Conservation (phyloP, 139 green algal species). For the Chlorella vulgaris region DNA sequence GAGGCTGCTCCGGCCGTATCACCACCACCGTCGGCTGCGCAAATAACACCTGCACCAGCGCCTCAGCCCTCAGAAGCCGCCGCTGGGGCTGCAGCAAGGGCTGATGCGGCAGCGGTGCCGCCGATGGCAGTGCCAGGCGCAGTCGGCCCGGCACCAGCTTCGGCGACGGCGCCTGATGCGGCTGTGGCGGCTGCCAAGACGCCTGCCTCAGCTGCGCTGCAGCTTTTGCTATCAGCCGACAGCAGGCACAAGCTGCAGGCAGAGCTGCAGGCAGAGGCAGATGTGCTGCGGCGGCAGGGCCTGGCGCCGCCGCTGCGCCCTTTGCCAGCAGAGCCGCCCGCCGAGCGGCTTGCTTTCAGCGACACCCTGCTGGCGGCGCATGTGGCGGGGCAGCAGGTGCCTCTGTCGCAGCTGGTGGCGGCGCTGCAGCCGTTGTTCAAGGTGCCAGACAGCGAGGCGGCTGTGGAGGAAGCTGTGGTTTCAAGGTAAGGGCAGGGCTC, state of each 20-base stretch:
- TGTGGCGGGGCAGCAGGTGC: constrained; percentile 46
- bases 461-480: constrained; percentile 40
- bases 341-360: constrained; percentile 10
- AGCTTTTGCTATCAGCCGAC: neutral
- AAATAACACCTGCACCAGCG: neutral
- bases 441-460: constrained; percentile 1
- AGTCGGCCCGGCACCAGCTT: no score
- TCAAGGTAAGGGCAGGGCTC: no score
- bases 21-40: neutral
- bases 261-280: constrained; percentile 25
- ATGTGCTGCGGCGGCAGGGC: neutral
- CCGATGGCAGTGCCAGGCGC: no score
- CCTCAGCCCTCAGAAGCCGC: no score
- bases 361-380: constrained; percentile 37
- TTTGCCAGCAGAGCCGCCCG: constrained; percentile 1
- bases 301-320: constrained; percentile 13
- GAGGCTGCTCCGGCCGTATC: neutral
- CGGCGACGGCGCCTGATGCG: no score
- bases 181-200: neutral
- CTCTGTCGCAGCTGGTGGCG: constrained; percentile 42
- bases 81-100: no score
- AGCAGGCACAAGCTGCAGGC: constrained; percentile 6
- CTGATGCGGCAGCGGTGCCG: neutral
- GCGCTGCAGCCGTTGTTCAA: constrained; percentile 47
- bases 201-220: constrained; percentile 7